Conservation (phyloP, 2,329 filamentous ascomycete genomes). For the Neonectria ditissima region DNA sequence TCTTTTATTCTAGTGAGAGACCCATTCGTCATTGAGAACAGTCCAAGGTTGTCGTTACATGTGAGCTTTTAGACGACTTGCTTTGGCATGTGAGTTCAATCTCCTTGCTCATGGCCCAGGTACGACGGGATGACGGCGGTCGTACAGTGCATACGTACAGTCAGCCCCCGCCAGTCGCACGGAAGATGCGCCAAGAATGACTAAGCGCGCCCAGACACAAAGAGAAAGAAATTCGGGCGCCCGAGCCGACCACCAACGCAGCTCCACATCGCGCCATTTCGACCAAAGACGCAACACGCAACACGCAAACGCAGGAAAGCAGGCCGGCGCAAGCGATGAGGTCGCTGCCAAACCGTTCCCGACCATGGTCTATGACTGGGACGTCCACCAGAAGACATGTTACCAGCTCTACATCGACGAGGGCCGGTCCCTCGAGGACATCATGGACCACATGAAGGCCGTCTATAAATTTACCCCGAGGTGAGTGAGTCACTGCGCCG, state of each 20-base stretch:
- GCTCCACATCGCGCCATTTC: slow-evolving; percentile 40
- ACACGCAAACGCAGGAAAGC: slow-evolving; percentile 9
- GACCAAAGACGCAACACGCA: slow-evolving; percentile 42
- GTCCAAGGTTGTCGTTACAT: not conserved
- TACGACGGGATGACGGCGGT: not conserved
- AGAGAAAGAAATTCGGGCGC: slow-evolving; percentile 31
- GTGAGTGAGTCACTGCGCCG: slow-evolving; percentile 62
- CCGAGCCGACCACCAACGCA: slow-evolving; percentile 46
- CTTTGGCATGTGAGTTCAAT: not conserved
- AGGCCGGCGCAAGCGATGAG: slow-evolving; percentile 22
- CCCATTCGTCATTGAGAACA: not conserved
- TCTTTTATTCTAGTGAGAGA: not conserved
- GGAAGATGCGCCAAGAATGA: slow-evolving; percentile 12
- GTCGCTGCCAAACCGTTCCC: slow-evolving; percentile 29
- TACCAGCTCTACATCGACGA: slow-evolving; percentile 80
- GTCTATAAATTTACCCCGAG: slow-evolving; percentile 77
- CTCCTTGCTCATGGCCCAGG: not conserved
- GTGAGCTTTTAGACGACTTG: not conserved
- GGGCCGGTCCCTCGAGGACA: slow-evolving; percentile 77
- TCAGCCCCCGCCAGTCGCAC: not conserved
- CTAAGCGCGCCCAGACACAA: slow-evolving; percentile 29
- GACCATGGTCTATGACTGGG: slow-evolving; percentile 62
- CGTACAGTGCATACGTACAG: not conserved
- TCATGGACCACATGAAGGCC: slow-evolving; percentile 77
- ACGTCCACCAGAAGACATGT: slow-evolving; percentile 56